These are phyloP conservation scores for Pinus tabuliformis DNA, from an alignment of 75 land plant genomes.

Conservation along the genomic window DNA sequence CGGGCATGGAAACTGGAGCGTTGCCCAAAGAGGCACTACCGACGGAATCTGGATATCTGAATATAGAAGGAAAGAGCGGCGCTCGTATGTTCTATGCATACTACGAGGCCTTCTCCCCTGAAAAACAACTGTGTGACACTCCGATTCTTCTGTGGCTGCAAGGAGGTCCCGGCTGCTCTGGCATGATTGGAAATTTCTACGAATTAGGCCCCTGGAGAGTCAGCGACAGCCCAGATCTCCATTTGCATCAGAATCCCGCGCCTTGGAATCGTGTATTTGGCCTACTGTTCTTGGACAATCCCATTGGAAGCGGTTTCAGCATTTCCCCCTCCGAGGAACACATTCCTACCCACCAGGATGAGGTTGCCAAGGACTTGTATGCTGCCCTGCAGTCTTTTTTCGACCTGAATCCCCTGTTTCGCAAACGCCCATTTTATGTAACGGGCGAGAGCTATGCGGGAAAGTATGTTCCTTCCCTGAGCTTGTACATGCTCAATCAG, in stretches of 20 bases:
- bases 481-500: constrained; percentile 46
- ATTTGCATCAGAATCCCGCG: background rate
- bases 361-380: no score
- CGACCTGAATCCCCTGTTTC: constrained; percentile 23
- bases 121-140: constrained; percentile 14
- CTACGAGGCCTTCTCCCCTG: no score
- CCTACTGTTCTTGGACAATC: constrained; percentile 82
- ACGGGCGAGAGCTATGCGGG: constrained; percentile 43
- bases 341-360: no score
- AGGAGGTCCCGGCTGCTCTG: no score
- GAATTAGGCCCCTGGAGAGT: constrained; percentile 59
- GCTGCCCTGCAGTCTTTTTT: constrained; percentile 37
- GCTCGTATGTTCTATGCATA: no score
- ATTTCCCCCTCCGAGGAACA: no score
- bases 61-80: no score
- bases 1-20: no score
- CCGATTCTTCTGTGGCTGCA: constrained; percentile 85
- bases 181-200: no score
- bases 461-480: constrained; percentile 65
- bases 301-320: constrained; percentile 17
- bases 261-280: constrained; percentile 86
- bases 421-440: constrained; percentile 54
- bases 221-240: background rate
- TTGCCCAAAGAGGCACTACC: no score
- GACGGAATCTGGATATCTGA: no score